Evolutionary conservation across 176 grass and related monocot species (phyloP), one percentile per base, ranked within the genome.

Genomic region (Bromus sterilis): DNA sequence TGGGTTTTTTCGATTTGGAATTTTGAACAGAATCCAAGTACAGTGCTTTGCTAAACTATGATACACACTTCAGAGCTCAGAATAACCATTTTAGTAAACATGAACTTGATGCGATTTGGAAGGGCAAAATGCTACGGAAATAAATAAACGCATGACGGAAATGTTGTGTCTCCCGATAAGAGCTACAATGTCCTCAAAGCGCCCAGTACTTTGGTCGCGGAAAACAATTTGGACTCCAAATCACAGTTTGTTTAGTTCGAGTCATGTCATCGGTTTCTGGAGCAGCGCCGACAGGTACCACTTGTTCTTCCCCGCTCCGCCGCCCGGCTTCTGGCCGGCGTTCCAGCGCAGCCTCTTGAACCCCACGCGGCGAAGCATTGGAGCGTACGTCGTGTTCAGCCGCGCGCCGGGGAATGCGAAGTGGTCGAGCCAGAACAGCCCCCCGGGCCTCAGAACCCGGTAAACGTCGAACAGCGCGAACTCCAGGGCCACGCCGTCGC

Each of bases 381-480:
- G 82, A 39, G 68, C 78, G 28, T 88, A 86, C 20, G 85, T 88
- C 2, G 77, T 13, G 74, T 88, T 88, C 21, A 88, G 55, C 60
- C 86, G 79, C 24, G 65, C 35, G 65, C 74, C 83, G 37, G 73
- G 24, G 18, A 69, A 86, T 11, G 89, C 75, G 59, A 92, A 89
- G 76, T 83, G 86, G 59, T 92, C 90, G n/a, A 86, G 80, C 90
- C 86, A 92, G 61, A 92, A 83, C 62, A 93, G 41, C 0, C 87
- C 84, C 41, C 86, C 88, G 0, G 94, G 94, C 53, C 94, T 51
- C 26, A 97, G 77, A 80, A 97, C 88, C 36, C 94, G 66, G 94
- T 83, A 91, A 14, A 93, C 59, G 79, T 93, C 94, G 67, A 82
- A 97, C n/a, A 97, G 46, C 12, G 88, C 56, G 34, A 83, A 68